These are phyloP conservation scores for Endoconidiophora polonica DNA, from an alignment of 2,329 filamentous ascomycete species.

Conservation along the genomic window DNA sequence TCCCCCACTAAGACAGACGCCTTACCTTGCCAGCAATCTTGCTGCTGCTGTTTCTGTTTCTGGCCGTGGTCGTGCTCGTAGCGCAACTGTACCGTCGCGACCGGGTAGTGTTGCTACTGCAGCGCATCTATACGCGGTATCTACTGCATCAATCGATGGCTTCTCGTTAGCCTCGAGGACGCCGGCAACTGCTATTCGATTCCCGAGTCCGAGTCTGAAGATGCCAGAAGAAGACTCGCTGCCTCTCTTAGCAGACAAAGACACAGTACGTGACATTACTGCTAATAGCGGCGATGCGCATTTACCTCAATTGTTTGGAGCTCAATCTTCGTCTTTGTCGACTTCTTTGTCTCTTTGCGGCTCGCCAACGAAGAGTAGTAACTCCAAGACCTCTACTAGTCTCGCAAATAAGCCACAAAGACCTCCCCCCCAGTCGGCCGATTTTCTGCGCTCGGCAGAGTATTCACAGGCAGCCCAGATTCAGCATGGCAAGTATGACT, in stretches of 20 bases:
- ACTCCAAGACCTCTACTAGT: too few relatives aligned
- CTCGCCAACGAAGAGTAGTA: too few relatives aligned
- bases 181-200: not conserved
- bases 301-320: too few relatives aligned
- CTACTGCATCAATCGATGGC: not conserved
- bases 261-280: too few relatives aligned
- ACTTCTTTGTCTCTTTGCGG: too few relatives aligned
- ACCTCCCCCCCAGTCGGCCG: not conserved
- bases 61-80: slow-evolving; percentile 1
- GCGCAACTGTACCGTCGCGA: slow-evolving; percentile 2
- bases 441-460: not conserved
- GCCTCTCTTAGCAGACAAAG: too few relatives aligned
- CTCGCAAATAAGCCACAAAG: not conserved
- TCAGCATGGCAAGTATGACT: too few relatives aligned
- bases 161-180: not conserved
- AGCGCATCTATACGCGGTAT: not conserved
- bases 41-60: not conserved
- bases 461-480: too few relatives aligned
- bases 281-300: too few relatives aligned
- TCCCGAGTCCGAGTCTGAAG: too few relatives aligned
- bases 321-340: too few relatives aligned
- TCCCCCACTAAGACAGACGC: not conserved
- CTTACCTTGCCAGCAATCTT: not conserved
- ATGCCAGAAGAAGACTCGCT: too few relatives aligned
- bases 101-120: not conserved